Conservation (phyloP, 2,329 filamentous ascomycete genomes). For the Mycosphaerella arachidis region DNA sequence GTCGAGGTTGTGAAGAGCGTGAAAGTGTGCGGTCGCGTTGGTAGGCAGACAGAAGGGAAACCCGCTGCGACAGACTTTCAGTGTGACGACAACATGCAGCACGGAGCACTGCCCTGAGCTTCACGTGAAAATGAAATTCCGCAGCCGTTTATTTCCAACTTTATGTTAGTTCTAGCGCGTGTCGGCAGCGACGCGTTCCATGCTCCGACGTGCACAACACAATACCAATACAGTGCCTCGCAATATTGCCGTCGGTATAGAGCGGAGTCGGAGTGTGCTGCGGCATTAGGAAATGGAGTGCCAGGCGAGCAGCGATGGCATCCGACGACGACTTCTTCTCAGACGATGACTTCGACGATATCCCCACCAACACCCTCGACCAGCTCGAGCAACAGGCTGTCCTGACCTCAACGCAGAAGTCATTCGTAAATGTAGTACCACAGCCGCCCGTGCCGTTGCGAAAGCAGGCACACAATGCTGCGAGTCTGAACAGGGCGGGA, state of each 20-base stretch:
- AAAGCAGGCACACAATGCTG: constrained; percentile 21
- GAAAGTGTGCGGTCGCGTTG: background rate
- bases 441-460: constrained; percentile 10
- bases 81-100: background rate
- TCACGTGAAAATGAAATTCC: constrained; percentile 1
- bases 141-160: too few relatives aligned
- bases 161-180: background rate
- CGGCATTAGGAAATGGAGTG: constrained; percentile 1
- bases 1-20: background rate
- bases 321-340: constrained; percentile 43
- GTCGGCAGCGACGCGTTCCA: background rate
- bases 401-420: constrained; percentile 39
- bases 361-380: constrained; percentile 43
- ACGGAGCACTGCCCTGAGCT: background rate
- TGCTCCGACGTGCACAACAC: background rate
- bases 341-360: constrained; percentile 43
- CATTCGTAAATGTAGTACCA: background rate
- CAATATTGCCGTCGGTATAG: background rate
- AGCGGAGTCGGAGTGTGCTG: background rate
- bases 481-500: constrained; percentile 19
- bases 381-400: constrained; percentile 44
- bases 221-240: too few relatives aligned
- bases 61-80: background rate
- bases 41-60: background rate
- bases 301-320: background rate